Base-by-base conservation (phyloP, 345 rosid genomes). In the Arabis hirsuta region DNA sequence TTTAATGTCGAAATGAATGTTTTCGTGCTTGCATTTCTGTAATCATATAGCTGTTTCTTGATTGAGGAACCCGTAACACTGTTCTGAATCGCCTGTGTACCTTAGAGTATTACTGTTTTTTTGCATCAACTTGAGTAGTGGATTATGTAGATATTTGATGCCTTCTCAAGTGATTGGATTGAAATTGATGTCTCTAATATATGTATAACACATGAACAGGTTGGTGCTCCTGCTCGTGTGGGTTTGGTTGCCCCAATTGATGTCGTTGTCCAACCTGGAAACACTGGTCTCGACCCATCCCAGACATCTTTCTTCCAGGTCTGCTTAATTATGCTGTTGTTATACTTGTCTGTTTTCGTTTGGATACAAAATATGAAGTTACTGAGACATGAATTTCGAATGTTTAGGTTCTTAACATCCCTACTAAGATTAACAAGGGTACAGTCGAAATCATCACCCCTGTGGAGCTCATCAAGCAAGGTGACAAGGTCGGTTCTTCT, bases 221-320 rank as follows among this genome's bases (percentile, higher is more conserved):
- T 94, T 73, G 97, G 99, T 71, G 99, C 99, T 31, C 99, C 99
- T 76, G 98, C 98, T 63, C 98, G 97, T 81, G 98, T 94, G 71
- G 98, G 97, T 78, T 80, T 94, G 73, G 84, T 91, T 81, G 96
- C 98, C 0, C 97, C 98, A 16, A 88, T 87, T 81, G 98, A 94
- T 82, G 97, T 94, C 10, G 90, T 91, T 75, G 97, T 91, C 43
- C 97, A 96, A 41, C 98, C 98, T 20, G 98, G 98, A 16, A 94
- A 91, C 86, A 94, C 98, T 19, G 98, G 98, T 29, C 97, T 94
- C 11, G 98, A 94, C 67, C 98, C 97, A 0, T 94, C 98, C 2
- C 98, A 94, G 76, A 94, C 98, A 32, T 94, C 96, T 68, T 94
- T 94, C 85, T 94, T 94, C 85, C 97, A 94, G 96, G 98, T 84